Evolutionary conservation across 305 asterid species (phyloP).

Genomic region (Plantago coronopus): DNA sequence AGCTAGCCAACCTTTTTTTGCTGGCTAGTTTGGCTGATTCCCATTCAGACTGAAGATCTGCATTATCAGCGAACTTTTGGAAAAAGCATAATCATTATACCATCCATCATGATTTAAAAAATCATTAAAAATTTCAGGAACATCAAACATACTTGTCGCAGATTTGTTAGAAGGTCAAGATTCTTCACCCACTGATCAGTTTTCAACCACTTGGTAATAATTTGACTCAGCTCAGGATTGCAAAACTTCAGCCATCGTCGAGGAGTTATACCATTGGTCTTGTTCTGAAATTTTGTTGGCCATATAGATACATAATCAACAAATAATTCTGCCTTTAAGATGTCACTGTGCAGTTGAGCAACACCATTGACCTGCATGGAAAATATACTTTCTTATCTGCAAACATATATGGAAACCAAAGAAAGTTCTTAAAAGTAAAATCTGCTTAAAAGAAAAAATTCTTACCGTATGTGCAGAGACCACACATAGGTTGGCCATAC

Average conservation of each 20-base stretch:
- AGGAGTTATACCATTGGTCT: constrained; percentile 98
- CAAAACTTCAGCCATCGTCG: constrained; percentile 97
- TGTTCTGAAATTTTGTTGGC: constrained; percentile 95
- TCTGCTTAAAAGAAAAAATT: constrained; percentile 18
- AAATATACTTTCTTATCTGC: constrained; percentile 20
- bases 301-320: constrained; percentile 91
- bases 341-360: constrained; percentile 97
- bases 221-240: constrained; percentile 86
- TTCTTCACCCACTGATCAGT: constrained; percentile 93
- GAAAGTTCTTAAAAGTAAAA: background rate
- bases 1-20: constrained; percentile 82
- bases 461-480: constrained; percentile 93
- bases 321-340: constrained; percentile 76
- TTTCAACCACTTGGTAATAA: constrained; percentile 95
- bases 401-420: background rate
- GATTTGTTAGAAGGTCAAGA: constrained; percentile 74
- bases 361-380: constrained; percentile 91
- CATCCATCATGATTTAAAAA: constrained; percentile 16
- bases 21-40: constrained; percentile 90
- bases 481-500: constrained; percentile 98
- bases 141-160: constrained; percentile 65
- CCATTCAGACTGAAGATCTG: constrained; percentile 81
- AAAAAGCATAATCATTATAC: constrained; percentile 30
- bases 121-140: constrained; percentile 11
- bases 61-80: constrained; percentile 73